phyloP scores from a whole-genome alignment of 176 grass and related monocot genomes.

The Zea luxurians region DNA sequence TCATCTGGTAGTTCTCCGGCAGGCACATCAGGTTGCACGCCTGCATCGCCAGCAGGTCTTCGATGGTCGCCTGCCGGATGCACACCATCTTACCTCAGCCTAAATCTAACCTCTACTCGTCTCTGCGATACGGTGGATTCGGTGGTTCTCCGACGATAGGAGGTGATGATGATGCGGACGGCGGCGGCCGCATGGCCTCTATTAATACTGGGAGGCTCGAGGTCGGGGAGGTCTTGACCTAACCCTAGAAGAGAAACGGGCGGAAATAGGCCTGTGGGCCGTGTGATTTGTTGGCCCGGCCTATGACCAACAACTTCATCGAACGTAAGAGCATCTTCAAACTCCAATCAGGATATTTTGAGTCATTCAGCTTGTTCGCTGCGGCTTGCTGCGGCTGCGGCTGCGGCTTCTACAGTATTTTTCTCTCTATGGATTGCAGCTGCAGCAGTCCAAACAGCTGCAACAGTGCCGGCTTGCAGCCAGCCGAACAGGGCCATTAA shows the following conservation, averaged over 20 bases:
- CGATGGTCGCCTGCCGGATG: conserved; percentile 89
- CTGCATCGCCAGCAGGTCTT: conserved; percentile 95
- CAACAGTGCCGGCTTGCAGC: no score
- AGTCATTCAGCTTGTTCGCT: no score
- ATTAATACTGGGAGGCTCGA: conserved; percentile 31
- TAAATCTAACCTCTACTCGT: background rate
- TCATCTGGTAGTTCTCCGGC: conserved; percentile 99
- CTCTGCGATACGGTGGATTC: background rate
- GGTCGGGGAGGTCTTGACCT: conserved; percentile 28
- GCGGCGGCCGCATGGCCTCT: conserved; percentile 25
- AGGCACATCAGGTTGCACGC: conserved; percentile 98
- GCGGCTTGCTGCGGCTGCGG: no score
- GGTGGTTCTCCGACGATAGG: conserved; percentile 23
- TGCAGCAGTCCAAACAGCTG: no score
- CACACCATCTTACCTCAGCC: conserved; percentile 65
- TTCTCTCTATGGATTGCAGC: no score
- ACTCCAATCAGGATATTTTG: no score
- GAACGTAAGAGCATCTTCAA: no score
- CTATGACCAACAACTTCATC: background rate
- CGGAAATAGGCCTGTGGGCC: background rate
- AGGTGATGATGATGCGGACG: background rate
- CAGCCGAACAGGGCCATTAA: no score
- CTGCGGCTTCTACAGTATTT: no score
- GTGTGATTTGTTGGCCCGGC: background rate
- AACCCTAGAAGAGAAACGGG: conserved; percentile 45